These are phyloP conservation scores for Aspergillus sp. DNA, from an alignment of 2,329 filamentous ascomycete genomes.

Conservation along the genomic window DNA sequence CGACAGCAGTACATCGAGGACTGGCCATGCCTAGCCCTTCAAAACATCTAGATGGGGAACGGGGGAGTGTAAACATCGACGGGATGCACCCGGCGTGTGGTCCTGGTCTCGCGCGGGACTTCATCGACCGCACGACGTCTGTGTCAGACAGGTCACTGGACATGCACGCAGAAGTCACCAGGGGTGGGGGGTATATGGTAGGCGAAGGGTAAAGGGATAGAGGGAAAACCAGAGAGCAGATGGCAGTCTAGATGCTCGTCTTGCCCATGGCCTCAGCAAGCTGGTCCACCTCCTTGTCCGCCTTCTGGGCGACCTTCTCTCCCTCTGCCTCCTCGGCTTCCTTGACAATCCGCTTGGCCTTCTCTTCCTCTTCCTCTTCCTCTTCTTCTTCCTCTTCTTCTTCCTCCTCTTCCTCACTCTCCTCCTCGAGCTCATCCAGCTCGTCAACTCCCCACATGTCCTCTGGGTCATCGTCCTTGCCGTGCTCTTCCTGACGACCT, in stretches of 20 bases:
- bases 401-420: conserved; percentile 66
- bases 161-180: conserved; percentile 1
- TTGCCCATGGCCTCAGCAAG: conserved; percentile 74
- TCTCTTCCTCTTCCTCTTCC: conserved; percentile 61
- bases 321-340: conserved; percentile 52
- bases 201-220: background rate
- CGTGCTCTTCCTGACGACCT: conserved; percentile 69
- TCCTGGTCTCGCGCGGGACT: background rate
- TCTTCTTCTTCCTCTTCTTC: conserved; percentile 69
- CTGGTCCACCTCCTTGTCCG: conserved; percentile 77
- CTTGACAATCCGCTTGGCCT: conserved; percentile 68
- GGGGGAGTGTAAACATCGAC: background rate
- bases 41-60: background rate
- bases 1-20: background rate
- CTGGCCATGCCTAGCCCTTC: too few species aligned
- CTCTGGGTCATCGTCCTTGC: conserved; percentile 63
- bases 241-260: conserved; percentile 46
- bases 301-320: conserved; percentile 67
- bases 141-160: conserved; percentile 5
- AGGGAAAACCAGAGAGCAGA: background rate
- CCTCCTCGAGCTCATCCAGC: conserved; percentile 79
- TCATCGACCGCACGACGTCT: background rate
- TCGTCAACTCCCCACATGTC: conserved; percentile 83
- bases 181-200: background rate
- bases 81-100: background rate